Evolutionary conservation across 805 yeast genomes (phyloP).

Genomic region (Wickerhamiella azymoides): DNA sequence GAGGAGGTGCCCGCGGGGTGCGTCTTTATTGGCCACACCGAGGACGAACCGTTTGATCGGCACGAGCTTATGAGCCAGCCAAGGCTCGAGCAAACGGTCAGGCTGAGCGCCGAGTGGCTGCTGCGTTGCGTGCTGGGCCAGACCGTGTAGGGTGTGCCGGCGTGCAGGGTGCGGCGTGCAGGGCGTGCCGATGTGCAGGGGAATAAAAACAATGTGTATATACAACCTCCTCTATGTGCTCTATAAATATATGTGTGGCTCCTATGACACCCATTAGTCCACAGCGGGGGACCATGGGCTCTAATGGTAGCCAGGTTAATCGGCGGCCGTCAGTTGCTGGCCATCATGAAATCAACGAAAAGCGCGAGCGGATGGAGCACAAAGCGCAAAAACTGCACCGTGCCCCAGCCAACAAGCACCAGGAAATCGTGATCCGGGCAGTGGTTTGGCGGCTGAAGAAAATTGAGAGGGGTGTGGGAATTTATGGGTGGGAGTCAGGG

Average conservation of each 20-base stretch:
- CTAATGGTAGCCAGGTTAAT: constrained; percentile 6
- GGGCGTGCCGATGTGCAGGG: too few species aligned
- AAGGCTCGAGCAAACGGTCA: constrained; percentile 10
- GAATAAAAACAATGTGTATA: too few species aligned
- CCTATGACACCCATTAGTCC: constrained; percentile 23
- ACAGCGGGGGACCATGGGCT: constrained; percentile 5
- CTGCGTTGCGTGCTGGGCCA: constrained; percentile 23
- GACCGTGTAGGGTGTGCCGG: too few species aligned
- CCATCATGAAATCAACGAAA: neutral
- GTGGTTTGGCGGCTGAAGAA: neutral
- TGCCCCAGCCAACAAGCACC: neutral
- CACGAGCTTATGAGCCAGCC: constrained; percentile 11
- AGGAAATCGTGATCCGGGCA: neutral
- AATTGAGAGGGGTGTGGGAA: neutral
- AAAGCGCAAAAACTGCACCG: constrained; percentile 6
- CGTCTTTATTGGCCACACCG: constrained; percentile 14
- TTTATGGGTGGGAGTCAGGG: neutral
- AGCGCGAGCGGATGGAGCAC: neutral
- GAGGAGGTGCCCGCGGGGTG: constrained; percentile 13
- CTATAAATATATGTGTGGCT: constrained; percentile 18
- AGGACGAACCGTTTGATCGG: constrained; percentile 8
- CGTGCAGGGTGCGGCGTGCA: too few species aligned
- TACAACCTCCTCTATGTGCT: neutral
- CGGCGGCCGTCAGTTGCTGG: neutral
- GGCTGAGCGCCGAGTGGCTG: constrained; percentile 21